These are phyloP conservation scores for Phytophthora sansomeana DNA, from an alignment of 352 stramenopile species.

Conservation along the genomic window DNA sequence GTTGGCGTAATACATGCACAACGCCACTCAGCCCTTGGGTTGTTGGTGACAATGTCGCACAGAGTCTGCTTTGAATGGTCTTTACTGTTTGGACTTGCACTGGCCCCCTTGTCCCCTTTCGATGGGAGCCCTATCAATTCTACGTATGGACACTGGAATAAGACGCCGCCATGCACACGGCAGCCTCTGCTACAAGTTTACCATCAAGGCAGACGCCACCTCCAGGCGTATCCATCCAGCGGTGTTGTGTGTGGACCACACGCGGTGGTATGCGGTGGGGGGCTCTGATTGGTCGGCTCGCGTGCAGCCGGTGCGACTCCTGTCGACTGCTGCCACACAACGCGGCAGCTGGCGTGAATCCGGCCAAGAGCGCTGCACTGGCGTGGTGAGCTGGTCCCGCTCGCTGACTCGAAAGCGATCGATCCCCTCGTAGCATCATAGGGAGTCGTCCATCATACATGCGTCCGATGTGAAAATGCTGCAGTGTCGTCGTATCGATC, in stretches of 20 bases:
- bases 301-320: constrained; percentile 2
- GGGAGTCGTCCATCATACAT: constrained; percentile 8
- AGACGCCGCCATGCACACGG: too few species aligned
- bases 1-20: too few species aligned
- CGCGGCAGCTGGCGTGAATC: constrained; percentile 33
- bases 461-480: constrained; percentile 19
- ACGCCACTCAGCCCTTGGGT: too few species aligned
- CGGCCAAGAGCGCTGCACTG: constrained; percentile 14
- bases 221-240: too few species aligned
- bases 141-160: too few species aligned
- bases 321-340: constrained; percentile 28
- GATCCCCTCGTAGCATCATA: constrained; percentile 8
- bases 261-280: constrained; percentile 13
- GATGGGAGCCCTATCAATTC: too few species aligned
- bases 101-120: too few species aligned
- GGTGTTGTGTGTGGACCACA: not conserved
- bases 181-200: too few species aligned
- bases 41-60: too few species aligned
- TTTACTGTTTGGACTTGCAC: too few species aligned
- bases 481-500: not conserved
- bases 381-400: not conserved
- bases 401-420: constrained; percentile 19
- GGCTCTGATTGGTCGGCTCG: constrained; percentile 9
- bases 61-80: too few species aligned
- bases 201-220: too few species aligned